These are phyloP conservation scores for Diaporthe helianthi DNA, from an alignment of 2,329 filamentous ascomycete genomes.

Conservation along the genomic window DNA sequence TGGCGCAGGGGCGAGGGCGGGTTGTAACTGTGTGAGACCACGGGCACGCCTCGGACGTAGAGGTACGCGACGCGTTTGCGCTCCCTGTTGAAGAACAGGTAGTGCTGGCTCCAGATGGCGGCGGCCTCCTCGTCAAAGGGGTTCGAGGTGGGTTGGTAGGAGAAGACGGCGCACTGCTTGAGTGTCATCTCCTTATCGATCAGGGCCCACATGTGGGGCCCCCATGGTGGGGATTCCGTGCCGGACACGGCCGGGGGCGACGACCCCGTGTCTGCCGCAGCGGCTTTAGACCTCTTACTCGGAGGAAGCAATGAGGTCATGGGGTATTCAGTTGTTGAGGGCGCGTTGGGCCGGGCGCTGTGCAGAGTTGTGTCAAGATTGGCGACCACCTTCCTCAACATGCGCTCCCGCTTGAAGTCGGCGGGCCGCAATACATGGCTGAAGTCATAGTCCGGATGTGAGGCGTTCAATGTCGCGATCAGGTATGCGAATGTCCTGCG, in stretches of 20 bases:
- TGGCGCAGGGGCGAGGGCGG: slow-evolving; percentile 52
- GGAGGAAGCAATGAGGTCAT: slow-evolving; percentile 49
- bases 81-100: slow-evolving; percentile 96
- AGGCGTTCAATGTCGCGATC: slow-evolving; percentile 95
- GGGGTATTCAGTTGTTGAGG: slow-evolving; percentile 51
- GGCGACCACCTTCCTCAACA: slow-evolving; percentile 81
- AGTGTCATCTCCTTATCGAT: slow-evolving; percentile 96
- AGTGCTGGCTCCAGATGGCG: slow-evolving; percentile 93
- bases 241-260: slow-evolving; percentile 49
- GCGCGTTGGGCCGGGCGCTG: slow-evolving; percentile 75
- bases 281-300: slow-evolving; percentile 46
- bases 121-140: slow-evolving; percentile 92
- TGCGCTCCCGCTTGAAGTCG: slow-evolving; percentile 88
- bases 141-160: slow-evolving; percentile 87
- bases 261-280: slow-evolving; percentile 47
- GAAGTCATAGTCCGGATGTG: slow-evolving; percentile 96
- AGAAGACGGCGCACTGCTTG: slow-evolving; percentile 87
- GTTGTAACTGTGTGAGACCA: slow-evolving; percentile 67
- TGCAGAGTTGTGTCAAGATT: slow-evolving; percentile 86
- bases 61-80: slow-evolving; percentile 94
- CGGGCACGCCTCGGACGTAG: slow-evolving; percentile 87
- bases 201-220: slow-evolving; percentile 87
- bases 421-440: slow-evolving; percentile 87
- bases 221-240: slow-evolving; percentile 68
- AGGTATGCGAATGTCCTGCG: slow-evolving; percentile 94